Percentiles rank a stretch among this genome's conserved stretches.
phyloP scores from a whole-genome alignment of 371 early-diverging fungal species.

The Mucor piriformis region DNA sequence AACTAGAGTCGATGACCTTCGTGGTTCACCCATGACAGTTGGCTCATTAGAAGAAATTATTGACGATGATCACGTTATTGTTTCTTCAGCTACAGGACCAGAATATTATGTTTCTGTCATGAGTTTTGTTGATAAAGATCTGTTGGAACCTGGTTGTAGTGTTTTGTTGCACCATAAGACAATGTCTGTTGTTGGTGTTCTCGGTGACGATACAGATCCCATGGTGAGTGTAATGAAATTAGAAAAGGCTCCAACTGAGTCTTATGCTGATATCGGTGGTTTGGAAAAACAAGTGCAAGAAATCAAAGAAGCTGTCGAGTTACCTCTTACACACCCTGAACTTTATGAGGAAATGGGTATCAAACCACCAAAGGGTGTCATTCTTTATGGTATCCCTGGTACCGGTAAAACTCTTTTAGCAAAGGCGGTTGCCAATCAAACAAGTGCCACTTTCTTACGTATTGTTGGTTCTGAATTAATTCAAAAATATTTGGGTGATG shows the following conservation, averaged over 20 bases:
- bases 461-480: constrained; percentile 99
- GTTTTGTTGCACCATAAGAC: constrained; percentile 98
- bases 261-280: constrained; percentile 99
- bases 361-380: constrained; percentile 99
- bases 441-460: constrained; percentile 99
- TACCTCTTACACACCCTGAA: constrained; percentile 99
- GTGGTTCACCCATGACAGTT: constrained; percentile 99
- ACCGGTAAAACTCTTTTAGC: constrained; percentile 99
- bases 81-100: constrained; percentile 94
- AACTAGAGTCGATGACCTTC: constrained; percentile 94
- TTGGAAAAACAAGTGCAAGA: constrained; percentile 99
- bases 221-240: constrained; percentile 99
- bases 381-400: constrained; percentile 99
- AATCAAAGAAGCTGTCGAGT: constrained; percentile 99
- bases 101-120: constrained; percentile 99
- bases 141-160: constrained; percentile 98
- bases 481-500: constrained; percentile 99
- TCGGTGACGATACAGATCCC: constrained; percentile 98
- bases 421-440: constrained; percentile 99
- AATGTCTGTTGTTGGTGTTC: constrained; percentile 94
- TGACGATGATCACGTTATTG: constrained; percentile 99
- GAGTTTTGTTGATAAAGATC: constrained; percentile 99
- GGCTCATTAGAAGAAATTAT: constrained; percentile 99
- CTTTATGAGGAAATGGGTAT: constrained; percentile 99
- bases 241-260: constrained; percentile 99